Evolutionary conservation across 306 rosid species (phyloP).

Genomic region (Quercus rubra): DNA sequence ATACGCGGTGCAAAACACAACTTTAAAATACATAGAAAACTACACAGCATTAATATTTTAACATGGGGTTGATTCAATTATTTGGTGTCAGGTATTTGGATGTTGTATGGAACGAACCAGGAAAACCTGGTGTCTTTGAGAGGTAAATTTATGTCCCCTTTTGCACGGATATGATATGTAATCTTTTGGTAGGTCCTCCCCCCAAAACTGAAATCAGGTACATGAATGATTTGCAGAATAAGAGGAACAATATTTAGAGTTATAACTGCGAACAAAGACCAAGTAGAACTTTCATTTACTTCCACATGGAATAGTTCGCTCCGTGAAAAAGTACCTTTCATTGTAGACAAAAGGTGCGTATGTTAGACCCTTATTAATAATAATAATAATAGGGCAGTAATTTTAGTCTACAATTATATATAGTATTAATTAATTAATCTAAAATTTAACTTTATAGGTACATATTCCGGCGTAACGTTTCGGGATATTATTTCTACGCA

Average conservation of each 20-base stretch:
- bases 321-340: slow-evolving; percentile 36
- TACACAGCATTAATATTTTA: too few relatives aligned
- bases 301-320: slow-evolving; percentile 41
- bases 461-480: slow-evolving; percentile 44
- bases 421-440: neutral
- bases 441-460: slow-evolving; percentile 38
- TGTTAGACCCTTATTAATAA: neutral
- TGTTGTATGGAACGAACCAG: slow-evolving; percentile 52
- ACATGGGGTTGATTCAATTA: too few relatives aligned
- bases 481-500: slow-evolving; percentile 65
- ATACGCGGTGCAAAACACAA: fast-evolving
- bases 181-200: too few relatives aligned
- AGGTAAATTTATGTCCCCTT: slow-evolving; percentile 28
- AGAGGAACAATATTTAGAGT: slow-evolving; percentile 33
- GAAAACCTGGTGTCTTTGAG: neutral
- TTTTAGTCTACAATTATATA: neutral
- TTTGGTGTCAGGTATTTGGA: slow-evolving; percentile 54
- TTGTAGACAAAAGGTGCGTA: slow-evolving; percentile 62
- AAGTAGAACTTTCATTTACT: slow-evolving; percentile 66
- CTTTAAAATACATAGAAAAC: too few relatives aligned
- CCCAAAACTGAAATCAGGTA: neutral
- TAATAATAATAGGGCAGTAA: too few relatives aligned
- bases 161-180: neutral
- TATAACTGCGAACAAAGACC: slow-evolving; percentile 17
- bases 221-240: slow-evolving; percentile 33